These are phyloP conservation scores for Eimeria necatrix DNA, from an alignment of 169 alveolate genomes.

Conservation along the genomic window DNA sequence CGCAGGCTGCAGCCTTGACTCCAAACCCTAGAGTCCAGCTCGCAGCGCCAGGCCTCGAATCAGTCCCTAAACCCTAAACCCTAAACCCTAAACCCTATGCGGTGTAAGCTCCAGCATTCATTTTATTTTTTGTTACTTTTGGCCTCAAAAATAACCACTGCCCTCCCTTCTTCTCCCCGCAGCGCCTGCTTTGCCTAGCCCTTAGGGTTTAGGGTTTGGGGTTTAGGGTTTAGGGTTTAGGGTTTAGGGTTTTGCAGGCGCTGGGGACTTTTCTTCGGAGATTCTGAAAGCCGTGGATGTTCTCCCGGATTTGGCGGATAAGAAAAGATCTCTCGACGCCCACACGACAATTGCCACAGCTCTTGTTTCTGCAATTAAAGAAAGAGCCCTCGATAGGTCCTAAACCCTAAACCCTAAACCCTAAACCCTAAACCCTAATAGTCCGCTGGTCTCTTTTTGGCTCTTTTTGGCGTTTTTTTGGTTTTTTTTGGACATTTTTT, in stretches of 20 bases:
- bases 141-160: too few relatives aligned
- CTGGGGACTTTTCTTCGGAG: constrained; percentile 1
- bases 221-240: constrained; percentile 37
- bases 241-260: neutral
- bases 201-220: constrained; percentile 47
- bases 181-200: neutral
- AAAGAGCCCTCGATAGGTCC: constrained; percentile 40
- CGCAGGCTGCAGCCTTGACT: neutral
- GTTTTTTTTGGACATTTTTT: neutral
- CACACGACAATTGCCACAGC: constrained; percentile 87
- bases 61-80: constrained; percentile 34
- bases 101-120: too few relatives aligned
- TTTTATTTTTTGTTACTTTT: too few relatives aligned
- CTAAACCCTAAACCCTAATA: too few relatives aligned
- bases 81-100: constrained; percentile 54
- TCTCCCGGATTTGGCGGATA: constrained; percentile 85
- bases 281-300: constrained; percentile 82
- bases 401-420: too few relatives aligned
- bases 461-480: neutral
- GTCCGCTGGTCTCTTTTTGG: neutral
- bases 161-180: too few relatives aligned
- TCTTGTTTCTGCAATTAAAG: constrained; percentile 42
- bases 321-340: constrained; percentile 84
- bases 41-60: neutral
- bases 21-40: neutral